Evolutionary conservation across 805 yeast species (phyloP), one percentile per base, ranked within the genome.

Genomic region (Kazachstania bromeliacearum): DNA sequence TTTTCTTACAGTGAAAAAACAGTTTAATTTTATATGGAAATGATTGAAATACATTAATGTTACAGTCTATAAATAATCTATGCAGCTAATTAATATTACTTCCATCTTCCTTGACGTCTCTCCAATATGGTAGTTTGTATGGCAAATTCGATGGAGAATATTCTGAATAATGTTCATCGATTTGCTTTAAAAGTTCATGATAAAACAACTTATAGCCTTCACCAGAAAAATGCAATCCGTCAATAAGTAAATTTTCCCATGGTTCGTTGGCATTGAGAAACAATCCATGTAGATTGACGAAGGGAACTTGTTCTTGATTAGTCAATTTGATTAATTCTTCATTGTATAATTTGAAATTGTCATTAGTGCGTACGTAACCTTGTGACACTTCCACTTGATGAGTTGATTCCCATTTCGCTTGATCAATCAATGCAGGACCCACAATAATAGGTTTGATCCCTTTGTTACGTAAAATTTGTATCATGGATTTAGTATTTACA

Each of bases 211-310:
- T 53, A 55, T 79, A 80, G 0, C 75, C 79, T 21, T 57, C 50
- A 0, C 74, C 73, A 2, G 71, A 62, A 52, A 63, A 80, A 54
- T 81, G 88, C 29, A 81, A 52, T 4, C 87, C 87, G 41, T 72
- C 79, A 10, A 51, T 42, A 10, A 74, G 48, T 6, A 73, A 46
- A 2, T 64, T 62, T 5, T 47, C 45, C 69, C 71, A 68, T 3
- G 58, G 55, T 3, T 63, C 53, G 40, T 77, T 68, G 0, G 60
- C 60, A 16, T 52, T 51, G 17, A 44, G 39, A 42, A 79, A 69
- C 1, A 60, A 61, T 2, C 59, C 40, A 63, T 74, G 70, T 22
- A 80, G 49, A 43, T 80, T 71, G 3, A 85, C 64, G 38, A 72
- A 74, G 1, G 87, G 80, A 0, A 80, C 68, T 0, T 60, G 46